Conservation (phyloP, 2,329 filamentous ascomycete genomes). For the Diaporthe sp. region DNA sequence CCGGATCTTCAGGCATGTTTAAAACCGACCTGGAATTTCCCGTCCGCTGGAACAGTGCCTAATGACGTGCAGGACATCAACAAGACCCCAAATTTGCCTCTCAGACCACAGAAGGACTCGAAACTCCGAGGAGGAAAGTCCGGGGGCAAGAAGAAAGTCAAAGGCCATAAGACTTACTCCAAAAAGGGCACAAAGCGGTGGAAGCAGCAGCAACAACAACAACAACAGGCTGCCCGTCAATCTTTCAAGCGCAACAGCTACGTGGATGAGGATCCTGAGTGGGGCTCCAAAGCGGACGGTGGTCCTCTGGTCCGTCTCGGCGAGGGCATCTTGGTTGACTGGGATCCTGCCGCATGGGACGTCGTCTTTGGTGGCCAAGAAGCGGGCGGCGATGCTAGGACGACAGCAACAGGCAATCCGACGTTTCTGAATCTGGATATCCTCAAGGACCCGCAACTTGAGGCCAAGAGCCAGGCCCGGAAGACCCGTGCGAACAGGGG, state of each 20-base stretch:
- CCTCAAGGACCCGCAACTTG: conserved; percentile 74
- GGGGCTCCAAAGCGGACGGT: conserved; percentile 54
- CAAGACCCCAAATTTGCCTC: conserved; percentile 43
- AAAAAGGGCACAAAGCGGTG: conserved; percentile 65
- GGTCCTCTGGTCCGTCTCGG: conserved; percentile 82
- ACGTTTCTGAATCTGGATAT: conserved; percentile 68
- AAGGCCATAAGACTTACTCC: conserved; percentile 59
- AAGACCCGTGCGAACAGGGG: conserved; percentile 78
- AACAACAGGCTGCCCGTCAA: conserved; percentile 44
- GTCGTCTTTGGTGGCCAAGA: conserved; percentile 73
- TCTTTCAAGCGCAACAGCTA: conserved; percentile 44
- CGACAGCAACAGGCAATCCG: conserved; percentile 70
- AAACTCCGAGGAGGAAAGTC: conserved; percentile 37
- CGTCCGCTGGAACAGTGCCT: conserved; percentile 28
- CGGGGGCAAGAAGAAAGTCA: conserved; percentile 64
- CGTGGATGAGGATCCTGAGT: conserved; percentile 52
- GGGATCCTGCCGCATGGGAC: conserved; percentile 79
- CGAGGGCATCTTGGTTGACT: conserved; percentile 91
- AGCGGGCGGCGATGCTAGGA: conserved; percentile 52
- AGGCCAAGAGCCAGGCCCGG: conserved; percentile 74
- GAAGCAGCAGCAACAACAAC: conserved; percentile 58
- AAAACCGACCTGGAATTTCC: conserved; percentile 33
- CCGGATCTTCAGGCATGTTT: conserved; percentile 36
- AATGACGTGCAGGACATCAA: conserved; percentile 41
- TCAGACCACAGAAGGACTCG: conserved; percentile 44